Evolutionary conservation across 116 monocot genomes (phyloP).

Genomic region (Trichopus zeylanicus): DNA sequence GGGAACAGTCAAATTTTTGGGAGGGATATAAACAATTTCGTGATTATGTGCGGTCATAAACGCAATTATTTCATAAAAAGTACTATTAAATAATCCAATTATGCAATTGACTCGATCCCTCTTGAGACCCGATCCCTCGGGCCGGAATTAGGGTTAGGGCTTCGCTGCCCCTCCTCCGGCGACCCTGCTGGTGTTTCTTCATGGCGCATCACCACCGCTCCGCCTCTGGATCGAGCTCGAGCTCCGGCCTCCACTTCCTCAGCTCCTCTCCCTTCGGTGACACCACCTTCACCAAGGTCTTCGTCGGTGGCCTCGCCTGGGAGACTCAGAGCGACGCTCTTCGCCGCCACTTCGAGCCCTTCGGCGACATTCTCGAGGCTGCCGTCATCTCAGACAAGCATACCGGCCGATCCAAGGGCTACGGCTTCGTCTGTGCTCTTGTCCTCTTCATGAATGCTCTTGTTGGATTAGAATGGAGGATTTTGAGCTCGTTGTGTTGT

Average conservation of each 20-base stretch:
- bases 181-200: not conserved
- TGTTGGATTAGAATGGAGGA: not conserved
- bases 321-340: constrained; percentile 72
- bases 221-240: constrained; percentile 53
- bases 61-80: no score
- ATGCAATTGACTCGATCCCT: not conserved
- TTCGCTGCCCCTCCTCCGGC: not conserved
- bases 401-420: constrained; percentile 80
- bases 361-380: constrained; percentile 83
- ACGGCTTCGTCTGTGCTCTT: constrained; percentile 70
- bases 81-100: no score
- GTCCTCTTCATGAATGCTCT: not conserved
- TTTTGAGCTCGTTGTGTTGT: constrained; percentile 7
- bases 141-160: not conserved
- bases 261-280: constrained; percentile 76
- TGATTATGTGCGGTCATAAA: no score
- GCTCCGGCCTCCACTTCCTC: constrained; percentile 52
- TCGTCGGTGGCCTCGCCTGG: constrained; percentile 86
- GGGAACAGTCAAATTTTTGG: no score
- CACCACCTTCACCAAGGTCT: constrained; percentile 80
- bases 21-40: no score
- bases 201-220: constrained; percentile 68
- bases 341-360: constrained; percentile 59
- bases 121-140: not conserved
- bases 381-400: constrained; percentile 78